Base-by-base conservation (phyloP, 2,329 filamentous ascomycete species). In the Fusarium gaditjirri region DNA sequence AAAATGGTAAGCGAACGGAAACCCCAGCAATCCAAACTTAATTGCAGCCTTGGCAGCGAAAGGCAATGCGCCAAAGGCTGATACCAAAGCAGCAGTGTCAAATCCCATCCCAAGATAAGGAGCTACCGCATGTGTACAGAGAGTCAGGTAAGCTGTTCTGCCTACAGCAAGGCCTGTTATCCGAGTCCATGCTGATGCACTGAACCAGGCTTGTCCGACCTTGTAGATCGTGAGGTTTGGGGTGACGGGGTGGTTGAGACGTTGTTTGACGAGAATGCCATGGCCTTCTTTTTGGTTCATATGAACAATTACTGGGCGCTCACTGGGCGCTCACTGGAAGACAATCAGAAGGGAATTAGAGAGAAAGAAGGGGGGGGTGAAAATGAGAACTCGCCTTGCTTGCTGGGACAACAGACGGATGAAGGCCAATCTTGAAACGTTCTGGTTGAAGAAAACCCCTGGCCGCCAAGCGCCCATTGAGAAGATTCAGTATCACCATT, bases 161-260 rank as follows among this genome's bases (percentile, higher is more conserved):
- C 68, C 67, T 3, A 71, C 61, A 9, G 58, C 12, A 8, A 71
- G 42, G 0, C 68, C 68, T 5, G 68, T 71, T 25, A 71, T 71
- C 21, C 68, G 36, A 33, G 67, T 71, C 68, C 68, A 71, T 11
- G 68, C 68, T 10, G 68, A 71, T n/a, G 68, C 55, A n/a, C 68
- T 71, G 29, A 71, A 57, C 55, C 67, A 71, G 6, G 68, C 21
- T 27, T 71, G 68, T 16, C 36, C 39, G 8, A 63, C 35, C 13
- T 58, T 71, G 12, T 71, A 71, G 23, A 70, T 70, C 14, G 61
- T 27, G 11, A 70, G 68, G 11, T 71, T 55, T 3, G 68, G 68
- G 1, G 68, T 57, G 10, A 71, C 52, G 2, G 68, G 68, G 8
- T 67, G 61, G 27, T 43, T 68, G 6, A 71, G 67, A 2, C 68